Conservation (phyloP, 352 stramenopile genomes). For the Globisporangium middletonii region DNA sequence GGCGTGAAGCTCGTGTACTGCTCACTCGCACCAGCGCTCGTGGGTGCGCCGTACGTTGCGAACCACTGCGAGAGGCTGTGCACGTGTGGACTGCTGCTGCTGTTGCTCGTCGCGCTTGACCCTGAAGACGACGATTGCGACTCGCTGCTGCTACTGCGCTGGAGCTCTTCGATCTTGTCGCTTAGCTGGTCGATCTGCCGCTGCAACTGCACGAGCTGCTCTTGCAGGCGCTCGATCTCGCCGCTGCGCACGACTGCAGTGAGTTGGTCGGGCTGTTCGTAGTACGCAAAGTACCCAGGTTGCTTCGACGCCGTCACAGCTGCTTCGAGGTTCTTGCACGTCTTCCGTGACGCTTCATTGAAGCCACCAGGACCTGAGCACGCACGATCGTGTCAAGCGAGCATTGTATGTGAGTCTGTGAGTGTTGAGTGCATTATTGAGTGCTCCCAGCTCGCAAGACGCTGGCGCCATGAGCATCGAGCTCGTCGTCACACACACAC, state of each 20-base stretch:
- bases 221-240: slow-evolving; percentile 54
- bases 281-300: slow-evolving; percentile 71
- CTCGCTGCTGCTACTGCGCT: slow-evolving; percentile 7
- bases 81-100: slow-evolving; percentile 21
- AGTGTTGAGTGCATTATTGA: neutral
- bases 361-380: slow-evolving; percentile 44
- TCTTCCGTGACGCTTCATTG: slow-evolving; percentile 71
- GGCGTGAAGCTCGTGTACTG: slow-evolving; percentile 61
- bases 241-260: slow-evolving; percentile 44
- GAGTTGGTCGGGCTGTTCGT: slow-evolving; percentile 52
- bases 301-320: slow-evolving; percentile 69
- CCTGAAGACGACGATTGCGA: no score
- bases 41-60: slow-evolving; percentile 47
- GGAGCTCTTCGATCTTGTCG: slow-evolving; percentile 34
- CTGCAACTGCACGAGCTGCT: slow-evolving; percentile 53
- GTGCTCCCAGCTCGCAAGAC: no score
- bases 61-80: slow-evolving; percentile 74
- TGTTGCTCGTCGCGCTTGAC: slow-evolving; percentile 1
- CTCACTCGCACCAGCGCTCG: slow-evolving; percentile 16
- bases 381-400: neutral
- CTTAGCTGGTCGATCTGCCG: slow-evolving; percentile 67
- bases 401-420: neutral
- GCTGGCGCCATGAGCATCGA: no score
- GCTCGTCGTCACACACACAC: neutral
- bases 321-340: slow-evolving; percentile 75